These are phyloP conservation scores for Ustilago shanxiensis DNA, from an alignment of 1,284 basidiomycete species.

Conservation along the genomic window DNA sequence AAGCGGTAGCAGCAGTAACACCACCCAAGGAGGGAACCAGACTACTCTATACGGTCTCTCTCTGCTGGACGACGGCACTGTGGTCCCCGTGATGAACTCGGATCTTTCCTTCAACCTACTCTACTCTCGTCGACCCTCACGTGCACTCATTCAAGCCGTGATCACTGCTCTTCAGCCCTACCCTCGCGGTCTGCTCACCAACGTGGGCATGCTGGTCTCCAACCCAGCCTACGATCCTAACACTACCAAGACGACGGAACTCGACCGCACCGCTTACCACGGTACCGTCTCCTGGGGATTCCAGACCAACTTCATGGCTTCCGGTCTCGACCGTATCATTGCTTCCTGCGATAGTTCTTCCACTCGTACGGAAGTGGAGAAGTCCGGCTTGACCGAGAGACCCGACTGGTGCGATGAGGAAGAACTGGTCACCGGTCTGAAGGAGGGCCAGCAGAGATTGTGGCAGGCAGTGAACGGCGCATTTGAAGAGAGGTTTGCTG, in stretches of 20 bases:
- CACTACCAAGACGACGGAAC: slow-evolving; percentile 69
- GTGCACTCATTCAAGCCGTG: slow-evolving; percentile 69
- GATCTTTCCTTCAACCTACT: slow-evolving; percentile 72
- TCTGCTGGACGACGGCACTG: slow-evolving; percentile 35
- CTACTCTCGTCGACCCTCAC: slow-evolving; percentile 70
- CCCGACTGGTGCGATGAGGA: slow-evolving; percentile 71
- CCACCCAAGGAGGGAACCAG: slow-evolving; percentile 7
- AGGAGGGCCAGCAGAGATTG: slow-evolving; percentile 70
- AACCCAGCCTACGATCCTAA: slow-evolving; percentile 73
- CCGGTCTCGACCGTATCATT: slow-evolving; percentile 71
- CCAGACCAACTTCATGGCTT: slow-evolving; percentile 73
- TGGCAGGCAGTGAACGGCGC: slow-evolving; percentile 72
- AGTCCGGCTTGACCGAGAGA: slow-evolving; percentile 30
- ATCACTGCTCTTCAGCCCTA: slow-evolving; percentile 72
- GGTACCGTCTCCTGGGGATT: slow-evolving; percentile 73
- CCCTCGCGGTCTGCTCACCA: slow-evolving; percentile 72
- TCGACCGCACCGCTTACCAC: slow-evolving; percentile 72
- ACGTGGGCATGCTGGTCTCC: slow-evolving; percentile 73
- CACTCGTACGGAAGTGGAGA: slow-evolving; percentile 46
- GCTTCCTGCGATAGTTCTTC: slow-evolving; percentile 67
- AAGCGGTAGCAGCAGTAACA: not conserved
- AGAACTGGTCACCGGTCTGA: slow-evolving; percentile 66
- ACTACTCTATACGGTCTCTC: slow-evolving; percentile 38
- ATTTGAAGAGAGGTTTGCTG: slow-evolving; percentile 48
- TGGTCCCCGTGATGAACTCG: slow-evolving; percentile 69